Evolutionary conservation across 106 monocot genomes (phyloP).

Genomic region (Alisma plantagoaquatica): DNA sequence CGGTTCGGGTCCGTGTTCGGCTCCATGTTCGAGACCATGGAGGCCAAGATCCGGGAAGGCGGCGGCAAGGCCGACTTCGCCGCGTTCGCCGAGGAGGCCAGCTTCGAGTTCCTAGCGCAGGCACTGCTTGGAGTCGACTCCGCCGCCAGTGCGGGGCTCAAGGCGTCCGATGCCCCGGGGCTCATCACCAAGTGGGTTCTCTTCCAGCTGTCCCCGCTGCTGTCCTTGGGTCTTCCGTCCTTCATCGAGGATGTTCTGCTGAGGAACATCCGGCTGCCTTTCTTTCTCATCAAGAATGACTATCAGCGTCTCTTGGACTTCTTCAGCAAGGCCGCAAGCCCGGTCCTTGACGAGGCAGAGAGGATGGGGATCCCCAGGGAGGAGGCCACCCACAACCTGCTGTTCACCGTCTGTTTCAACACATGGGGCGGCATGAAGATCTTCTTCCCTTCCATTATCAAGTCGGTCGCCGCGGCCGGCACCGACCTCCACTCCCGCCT

Average conservation of each 20-base stretch:
- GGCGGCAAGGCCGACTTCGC: constrained; percentile 67
- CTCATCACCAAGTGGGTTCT: constrained; percentile 67
- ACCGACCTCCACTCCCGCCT: constrained; percentile 38
- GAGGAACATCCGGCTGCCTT: constrained; percentile 53
- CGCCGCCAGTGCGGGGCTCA: constrained; percentile 14
- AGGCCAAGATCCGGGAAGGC: constrained; percentile 32
- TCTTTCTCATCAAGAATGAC: constrained; percentile 36
- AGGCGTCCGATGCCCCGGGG: constrained; percentile 50
- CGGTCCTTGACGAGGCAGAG: constrained; percentile 57
- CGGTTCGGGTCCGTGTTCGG: constrained; percentile 56
- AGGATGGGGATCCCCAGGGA: constrained; percentile 52
- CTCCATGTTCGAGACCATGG: constrained; percentile 41
- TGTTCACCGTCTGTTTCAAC: constrained; percentile 88
- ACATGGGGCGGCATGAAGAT: constrained; percentile 82
- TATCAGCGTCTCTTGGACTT: constrained; percentile 56
- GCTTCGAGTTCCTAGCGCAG: constrained; percentile 52
- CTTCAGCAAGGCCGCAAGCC: constrained; percentile 39
- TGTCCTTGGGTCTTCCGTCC: constrained; percentile 65
- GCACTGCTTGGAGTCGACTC: constrained; percentile 51
- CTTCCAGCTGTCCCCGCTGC: constrained; percentile 60
- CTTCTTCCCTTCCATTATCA: constrained; percentile 57
- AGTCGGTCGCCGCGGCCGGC: constrained; percentile 56
- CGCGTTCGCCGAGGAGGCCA: constrained; percentile 44
- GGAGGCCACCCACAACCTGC: constrained; percentile 79
- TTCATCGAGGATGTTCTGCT: constrained; percentile 47